phyloP scores from a whole-genome alignment of 768 basidiomycete genomes.

The Mrakia gelida region DNA sequence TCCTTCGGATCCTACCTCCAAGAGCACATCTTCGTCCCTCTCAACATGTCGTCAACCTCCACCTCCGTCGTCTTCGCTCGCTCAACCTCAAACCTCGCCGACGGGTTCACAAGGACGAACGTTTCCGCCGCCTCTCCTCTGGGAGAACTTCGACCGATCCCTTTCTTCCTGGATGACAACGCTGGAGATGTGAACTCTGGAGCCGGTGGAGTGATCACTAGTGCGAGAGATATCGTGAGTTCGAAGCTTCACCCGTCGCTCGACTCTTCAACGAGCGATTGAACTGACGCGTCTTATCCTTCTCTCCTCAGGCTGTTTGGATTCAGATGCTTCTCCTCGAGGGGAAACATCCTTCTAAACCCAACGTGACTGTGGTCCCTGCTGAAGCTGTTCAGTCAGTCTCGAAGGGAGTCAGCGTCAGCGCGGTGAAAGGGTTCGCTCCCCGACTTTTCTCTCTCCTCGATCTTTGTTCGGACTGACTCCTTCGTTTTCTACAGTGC shows the following conservation, averaged over 20 bases:
- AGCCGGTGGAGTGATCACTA: constrained; percentile 37
- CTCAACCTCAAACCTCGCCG: constrained; percentile 33
- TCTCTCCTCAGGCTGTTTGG: constrained; percentile 4
- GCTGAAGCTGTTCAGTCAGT: constrained; percentile 22
- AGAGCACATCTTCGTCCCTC: constrained; percentile 36
- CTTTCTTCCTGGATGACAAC: background rate
- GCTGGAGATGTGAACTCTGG: constrained; percentile 35
- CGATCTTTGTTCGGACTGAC: background rate
- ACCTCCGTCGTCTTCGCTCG: constrained; percentile 35
- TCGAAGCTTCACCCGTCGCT: background rate
- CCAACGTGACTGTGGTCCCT: constrained; percentile 34
- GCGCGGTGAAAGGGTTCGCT: background rate
- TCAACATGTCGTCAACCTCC: constrained; percentile 35
- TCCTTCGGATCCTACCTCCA: constrained; percentile 35
- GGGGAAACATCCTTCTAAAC: constrained; percentile 13
- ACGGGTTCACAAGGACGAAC: constrained; percentile 31
- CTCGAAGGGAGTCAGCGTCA: constrained; percentile 15
- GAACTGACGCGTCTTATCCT: background rate
- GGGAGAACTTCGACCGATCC: constrained; percentile 4
- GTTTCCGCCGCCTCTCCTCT: background rate
- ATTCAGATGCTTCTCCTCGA: constrained; percentile 21
- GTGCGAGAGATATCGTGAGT: constrained; percentile 32
- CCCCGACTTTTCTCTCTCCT: too few relatives aligned
- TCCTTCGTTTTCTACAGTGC: background rate
- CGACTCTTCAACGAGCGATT: background rate